Percentiles rank a stretch among this genome's conserved stretches.
Evolutionary conservation across 768 basidiomycete species (phyloP).

Genomic region (Mycena kentingensis): DNA sequence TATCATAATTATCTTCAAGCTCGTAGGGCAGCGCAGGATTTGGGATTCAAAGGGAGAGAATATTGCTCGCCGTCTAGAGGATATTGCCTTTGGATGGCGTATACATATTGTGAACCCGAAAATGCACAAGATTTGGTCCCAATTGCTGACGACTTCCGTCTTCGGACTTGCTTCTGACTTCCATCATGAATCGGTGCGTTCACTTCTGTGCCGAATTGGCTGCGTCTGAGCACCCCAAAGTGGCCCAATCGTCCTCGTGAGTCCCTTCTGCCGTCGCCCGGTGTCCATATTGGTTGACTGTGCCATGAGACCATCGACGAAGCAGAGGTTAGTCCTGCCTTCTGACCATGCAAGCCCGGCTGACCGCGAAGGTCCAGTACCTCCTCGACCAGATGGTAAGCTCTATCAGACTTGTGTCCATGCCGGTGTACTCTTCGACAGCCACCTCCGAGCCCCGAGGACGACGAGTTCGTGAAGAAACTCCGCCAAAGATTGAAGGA

Average conservation of each 20-base stretch:
- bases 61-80: too few species aligned
- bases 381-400: slow-evolving; percentile 41
- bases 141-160: too few species aligned
- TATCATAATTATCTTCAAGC: too few species aligned
- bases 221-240: background rate
- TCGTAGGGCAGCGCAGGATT: too few species aligned
- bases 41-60: too few species aligned
- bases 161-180: too few species aligned
- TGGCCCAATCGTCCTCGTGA: slow-evolving; percentile 2
- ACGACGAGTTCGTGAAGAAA: slow-evolving; percentile 40
- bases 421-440: slow-evolving; percentile 9
- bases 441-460: slow-evolving; percentile 41
- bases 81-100: too few species aligned
- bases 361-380: slow-evolving; percentile 27
- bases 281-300: background rate
- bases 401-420: background rate
- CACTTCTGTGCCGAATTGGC: background rate
- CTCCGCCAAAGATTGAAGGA: slow-evolving; percentile 38
- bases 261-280: background rate
- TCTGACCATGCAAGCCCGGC: background rate
- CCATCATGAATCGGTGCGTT: slow-evolving; percentile 12
- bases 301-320: slow-evolving; percentile 20
- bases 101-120: too few species aligned
- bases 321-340: slow-evolving; percentile 7
- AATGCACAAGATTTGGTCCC: too few species aligned